A percentile compares a stretch with the other conserved stretches of the same genome.
These are phyloP conservation scores for Akanthomyces uredinophilus DNA, from an alignment of 2,329 filamentous ascomycete genomes.

Conservation along the genomic window DNA sequence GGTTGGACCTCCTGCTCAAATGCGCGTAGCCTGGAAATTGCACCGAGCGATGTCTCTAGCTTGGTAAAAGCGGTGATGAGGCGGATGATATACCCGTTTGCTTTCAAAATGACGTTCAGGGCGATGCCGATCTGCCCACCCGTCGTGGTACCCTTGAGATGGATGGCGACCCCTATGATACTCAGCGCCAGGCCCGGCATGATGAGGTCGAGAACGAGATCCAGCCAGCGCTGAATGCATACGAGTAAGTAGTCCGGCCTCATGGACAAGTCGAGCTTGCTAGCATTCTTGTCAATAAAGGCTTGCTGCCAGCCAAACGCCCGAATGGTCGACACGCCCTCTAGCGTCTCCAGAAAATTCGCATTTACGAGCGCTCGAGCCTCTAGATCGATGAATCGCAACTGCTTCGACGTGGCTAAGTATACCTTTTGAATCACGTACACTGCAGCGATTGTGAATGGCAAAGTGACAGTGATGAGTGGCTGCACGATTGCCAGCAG, in stretches of 20 bases:
- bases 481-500: slow-evolving; percentile 13
- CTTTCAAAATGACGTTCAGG: not conserved
- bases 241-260: slow-evolving; percentile 30
- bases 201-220: slow-evolving; percentile 38
- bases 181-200: slow-evolving; percentile 20
- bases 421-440: slow-evolving; percentile 19
- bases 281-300: not conserved
- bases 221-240: slow-evolving; percentile 41
- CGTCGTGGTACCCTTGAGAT: not conserved
- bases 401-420: slow-evolving; percentile 17
- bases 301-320: slow-evolving; percentile 11
- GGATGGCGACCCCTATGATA: not conserved
- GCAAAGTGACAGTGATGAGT: slow-evolving; percentile 1
- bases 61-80: not conserved
- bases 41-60: slow-evolving; percentile 24
- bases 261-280: not conserved
- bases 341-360: slow-evolving; percentile 12
- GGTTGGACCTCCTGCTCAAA: slow-evolving; percentile 18
- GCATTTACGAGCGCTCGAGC: not conserved
- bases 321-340: slow-evolving; percentile 9
- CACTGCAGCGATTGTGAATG: slow-evolving; percentile 2
- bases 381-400: slow-evolving; percentile 10
- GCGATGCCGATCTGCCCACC: not conserved
- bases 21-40: slow-evolving; percentile 20
- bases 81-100: not conserved